Conservation (phyloP, 2,329 filamentous ascomycete genomes). For the Fusarium poae region DNA sequence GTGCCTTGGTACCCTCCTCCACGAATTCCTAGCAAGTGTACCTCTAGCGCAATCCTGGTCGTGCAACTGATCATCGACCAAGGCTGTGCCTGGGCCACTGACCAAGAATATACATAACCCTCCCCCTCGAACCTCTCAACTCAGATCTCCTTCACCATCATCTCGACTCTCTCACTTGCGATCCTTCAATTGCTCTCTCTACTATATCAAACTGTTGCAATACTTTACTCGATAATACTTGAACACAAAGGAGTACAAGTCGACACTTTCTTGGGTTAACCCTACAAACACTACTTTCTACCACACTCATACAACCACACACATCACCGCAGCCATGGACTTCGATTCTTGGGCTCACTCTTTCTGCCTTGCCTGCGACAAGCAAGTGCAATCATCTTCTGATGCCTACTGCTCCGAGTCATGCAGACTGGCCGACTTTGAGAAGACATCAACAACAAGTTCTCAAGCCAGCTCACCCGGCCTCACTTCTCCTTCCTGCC, state of each 20-base stretch:
- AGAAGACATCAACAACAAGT: constrained; percentile 72
- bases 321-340: constrained; percentile 60
- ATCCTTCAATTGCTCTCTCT: constrained; percentile 42
- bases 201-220: constrained; percentile 28
- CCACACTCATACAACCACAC: constrained; percentile 31
- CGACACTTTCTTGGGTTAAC: constrained; percentile 28
- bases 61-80: constrained; percentile 50
- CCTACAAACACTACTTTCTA: constrained; percentile 16
- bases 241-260: constrained; percentile 24
- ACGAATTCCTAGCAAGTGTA: constrained; percentile 50
- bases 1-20: constrained; percentile 49
- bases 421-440: constrained; percentile 88
- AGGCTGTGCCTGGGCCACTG: constrained; percentile 47
- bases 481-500: constrained; percentile 64
- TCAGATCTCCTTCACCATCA: constrained; percentile 39
- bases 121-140: constrained; percentile 45
- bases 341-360: constrained; percentile 83
- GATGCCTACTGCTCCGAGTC: constrained; percentile 92
- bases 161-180: constrained; percentile 36
- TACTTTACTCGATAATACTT: constrained; percentile 33
- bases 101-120: constrained; percentile 50
- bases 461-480: constrained; percentile 71
- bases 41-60: constrained; percentile 46
- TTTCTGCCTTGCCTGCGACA: constrained; percentile 95
- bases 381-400: constrained; percentile 77